These are phyloP conservation scores for Symbiodinium pilosum DNA, from an alignment of 73 alveolate species.

Conservation along the genomic window DNA sequence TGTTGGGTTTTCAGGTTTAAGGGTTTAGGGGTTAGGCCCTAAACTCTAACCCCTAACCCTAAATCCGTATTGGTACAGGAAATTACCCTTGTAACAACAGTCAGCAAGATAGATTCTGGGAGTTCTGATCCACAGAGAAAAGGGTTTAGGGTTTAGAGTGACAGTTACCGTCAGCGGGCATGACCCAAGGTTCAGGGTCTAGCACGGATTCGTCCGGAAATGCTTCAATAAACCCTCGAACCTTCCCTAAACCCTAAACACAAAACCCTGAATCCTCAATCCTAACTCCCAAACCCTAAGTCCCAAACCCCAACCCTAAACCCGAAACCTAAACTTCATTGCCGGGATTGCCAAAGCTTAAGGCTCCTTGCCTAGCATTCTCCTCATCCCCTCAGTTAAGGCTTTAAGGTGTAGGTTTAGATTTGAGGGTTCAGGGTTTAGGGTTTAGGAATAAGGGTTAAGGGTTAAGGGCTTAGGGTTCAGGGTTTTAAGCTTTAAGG, in stretches of 20 bases:
- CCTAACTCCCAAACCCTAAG: neutral
- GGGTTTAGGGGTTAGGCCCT: too few relatives aligned
- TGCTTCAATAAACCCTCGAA: neutral
- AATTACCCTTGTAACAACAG: neutral
- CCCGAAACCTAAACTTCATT: conserved; percentile 18
- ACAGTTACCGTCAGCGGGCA: neutral
- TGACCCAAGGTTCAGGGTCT: neutral
- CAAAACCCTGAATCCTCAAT: neutral
- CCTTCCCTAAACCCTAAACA: neutral
- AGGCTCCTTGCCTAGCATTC: neutral
- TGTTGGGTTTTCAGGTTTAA: too few relatives aligned
- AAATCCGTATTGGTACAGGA: too few relatives aligned
- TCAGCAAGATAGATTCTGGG: neutral
- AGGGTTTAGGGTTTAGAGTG: neutral
- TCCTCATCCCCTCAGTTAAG: neutral
- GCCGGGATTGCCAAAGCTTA: neutral
- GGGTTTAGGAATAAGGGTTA: neutral
- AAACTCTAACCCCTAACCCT: too few relatives aligned
- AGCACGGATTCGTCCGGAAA: neutral
- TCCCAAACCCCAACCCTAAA: conserved; percentile 17
- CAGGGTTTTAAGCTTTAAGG: too few relatives aligned
- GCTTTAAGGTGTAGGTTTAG: neutral
- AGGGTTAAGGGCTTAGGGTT: too few relatives aligned
- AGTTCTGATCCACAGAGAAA: neutral
- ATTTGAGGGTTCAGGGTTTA: neutral